These are phyloP conservation scores for Ottelia alismoides DNA, from an alignment of 106 monocot species.

Conservation along the genomic window DNA sequence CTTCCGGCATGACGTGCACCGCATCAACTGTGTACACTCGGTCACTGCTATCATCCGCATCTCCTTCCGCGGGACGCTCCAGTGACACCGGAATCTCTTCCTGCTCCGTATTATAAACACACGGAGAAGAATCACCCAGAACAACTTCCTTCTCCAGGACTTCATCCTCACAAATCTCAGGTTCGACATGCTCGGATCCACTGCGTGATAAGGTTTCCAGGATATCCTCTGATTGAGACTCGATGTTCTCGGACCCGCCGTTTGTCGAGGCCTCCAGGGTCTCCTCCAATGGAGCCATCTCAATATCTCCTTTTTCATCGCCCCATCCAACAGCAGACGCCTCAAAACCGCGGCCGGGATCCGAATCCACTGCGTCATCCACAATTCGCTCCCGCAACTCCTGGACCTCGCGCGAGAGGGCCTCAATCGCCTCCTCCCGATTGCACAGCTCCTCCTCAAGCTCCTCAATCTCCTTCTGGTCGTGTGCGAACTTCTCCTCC, in stretches of 20 bases:
- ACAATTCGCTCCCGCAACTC: slow-evolving; percentile 23
- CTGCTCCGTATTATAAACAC: slow-evolving; percentile 9
- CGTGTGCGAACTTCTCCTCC: slow-evolving; percentile 43
- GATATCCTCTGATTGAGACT: no score
- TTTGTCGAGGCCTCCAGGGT: no score
- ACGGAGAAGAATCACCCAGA: no score
- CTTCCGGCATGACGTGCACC: slow-evolving; percentile 38
- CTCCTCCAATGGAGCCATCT: no score
- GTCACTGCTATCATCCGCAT: slow-evolving; percentile 7
- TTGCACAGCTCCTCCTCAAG: slow-evolving; percentile 35
- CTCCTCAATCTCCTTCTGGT: slow-evolving; percentile 29
- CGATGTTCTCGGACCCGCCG: neutral
- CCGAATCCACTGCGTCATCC: slow-evolving; percentile 18
- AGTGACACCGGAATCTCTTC: no score
- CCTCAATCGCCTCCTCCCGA: slow-evolving; percentile 25
- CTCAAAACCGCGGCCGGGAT: neutral
- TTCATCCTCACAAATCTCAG: no score
- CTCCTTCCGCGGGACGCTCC: neutral
- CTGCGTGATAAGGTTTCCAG: no score
- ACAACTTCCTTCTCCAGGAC: no score
- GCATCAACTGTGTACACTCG: slow-evolving; percentile 11
- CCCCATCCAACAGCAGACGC: no score
- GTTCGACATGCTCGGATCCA: no score
- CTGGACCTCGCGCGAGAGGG: slow-evolving; percentile 22
- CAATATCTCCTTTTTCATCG: no score